A percentile compares a stretch with the other conserved stretches of the same genome.
Evolutionary conservation across 73 alveolate genomes (phyloP).

Genomic region (Paraurostyla sp.): DNA sequence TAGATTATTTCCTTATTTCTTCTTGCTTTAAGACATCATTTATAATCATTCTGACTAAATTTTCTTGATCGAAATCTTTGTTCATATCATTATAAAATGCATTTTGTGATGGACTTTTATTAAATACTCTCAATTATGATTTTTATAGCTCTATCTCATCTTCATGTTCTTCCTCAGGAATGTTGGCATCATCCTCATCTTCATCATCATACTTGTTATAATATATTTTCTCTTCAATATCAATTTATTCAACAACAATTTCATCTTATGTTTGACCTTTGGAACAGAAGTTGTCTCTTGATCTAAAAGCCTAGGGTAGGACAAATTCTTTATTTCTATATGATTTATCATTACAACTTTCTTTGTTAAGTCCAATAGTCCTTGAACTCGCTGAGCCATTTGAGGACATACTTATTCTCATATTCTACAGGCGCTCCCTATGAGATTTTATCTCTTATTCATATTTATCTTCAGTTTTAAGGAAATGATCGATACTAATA

Average conservation of each 20-base stretch:
- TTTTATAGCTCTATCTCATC: neutral
- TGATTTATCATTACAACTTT: too few species aligned
- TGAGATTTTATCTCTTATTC: too few species aligned
- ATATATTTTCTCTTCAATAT: neutral
- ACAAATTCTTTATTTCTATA: too few species aligned
- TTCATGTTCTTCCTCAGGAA: neutral
- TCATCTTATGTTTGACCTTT: too few species aligned
- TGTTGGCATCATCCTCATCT: constrained; percentile 37
- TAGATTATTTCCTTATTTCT: too few species aligned
- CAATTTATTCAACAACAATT: too few species aligned
- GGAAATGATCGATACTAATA: neutral
- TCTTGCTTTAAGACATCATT: neutral
- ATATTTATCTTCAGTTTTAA: neutral
- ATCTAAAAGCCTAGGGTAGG: too few species aligned
- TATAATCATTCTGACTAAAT: neutral
- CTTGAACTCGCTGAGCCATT: too few species aligned
- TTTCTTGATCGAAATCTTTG: neutral
- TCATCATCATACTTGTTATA: neutral
- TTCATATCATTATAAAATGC: neutral
- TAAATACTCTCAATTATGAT: neutral
- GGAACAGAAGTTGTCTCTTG: too few species aligned
- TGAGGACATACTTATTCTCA: too few species aligned
- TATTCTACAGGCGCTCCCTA: too few species aligned
- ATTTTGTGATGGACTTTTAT: constrained; percentile 31
- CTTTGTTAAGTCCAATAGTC: too few species aligned